Evolutionary conservation across 2,329 filamentous ascomycete genomes (phyloP), one percentile per base, ranked within the genome.

Genomic region (Pseudogymnoascus sp.): DNA sequence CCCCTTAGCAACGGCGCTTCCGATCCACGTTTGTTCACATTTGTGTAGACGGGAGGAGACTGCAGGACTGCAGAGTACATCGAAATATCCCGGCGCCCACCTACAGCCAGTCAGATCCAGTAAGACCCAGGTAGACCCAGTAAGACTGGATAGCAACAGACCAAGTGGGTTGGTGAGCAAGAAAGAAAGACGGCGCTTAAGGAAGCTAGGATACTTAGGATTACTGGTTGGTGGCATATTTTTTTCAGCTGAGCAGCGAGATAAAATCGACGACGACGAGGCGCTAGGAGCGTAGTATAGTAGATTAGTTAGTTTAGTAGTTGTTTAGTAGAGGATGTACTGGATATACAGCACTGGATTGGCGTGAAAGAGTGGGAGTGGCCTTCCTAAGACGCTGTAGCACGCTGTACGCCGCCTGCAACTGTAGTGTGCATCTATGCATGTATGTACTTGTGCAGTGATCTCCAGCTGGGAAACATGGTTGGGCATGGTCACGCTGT

Each of bases 381-480:
- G 4, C 17, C 40, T 42, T 21, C 17, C 40, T 42, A 10, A 42
- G 40, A 42, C 40, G 40, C 40, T 19, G 31, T 33, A 33, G 11
- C 11, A 33, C 11, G 31, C 31, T 36, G 33, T 36, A 36, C 33
- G 33, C 11, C 26, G 26, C 26, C 26, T 28, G 26, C 6, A 26
- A 36, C 33, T 36, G 33, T 4, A 42, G 10, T 21, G 10, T 50
- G 50, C 47, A 53, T 17, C 26, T 33, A 50, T 28, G 44, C 8
- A 28, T n/a, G 44, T 50, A 50, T 15, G 47, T 53, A 57, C 50
- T 57, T 35, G 50, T 57, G 17, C 50, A 57, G 26, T 4, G 50
- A 57, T 35, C 50, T 57, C 50, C 50, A 57, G 17, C 50, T 57
- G 50, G 50, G 50, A 57, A 57, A 57, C 50, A 57, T 57, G 50